These are phyloP conservation scores for Aspergillus puulaauensis DNA, from an alignment of 2,329 filamentous ascomycete genomes.

Conservation along the genomic window DNA sequence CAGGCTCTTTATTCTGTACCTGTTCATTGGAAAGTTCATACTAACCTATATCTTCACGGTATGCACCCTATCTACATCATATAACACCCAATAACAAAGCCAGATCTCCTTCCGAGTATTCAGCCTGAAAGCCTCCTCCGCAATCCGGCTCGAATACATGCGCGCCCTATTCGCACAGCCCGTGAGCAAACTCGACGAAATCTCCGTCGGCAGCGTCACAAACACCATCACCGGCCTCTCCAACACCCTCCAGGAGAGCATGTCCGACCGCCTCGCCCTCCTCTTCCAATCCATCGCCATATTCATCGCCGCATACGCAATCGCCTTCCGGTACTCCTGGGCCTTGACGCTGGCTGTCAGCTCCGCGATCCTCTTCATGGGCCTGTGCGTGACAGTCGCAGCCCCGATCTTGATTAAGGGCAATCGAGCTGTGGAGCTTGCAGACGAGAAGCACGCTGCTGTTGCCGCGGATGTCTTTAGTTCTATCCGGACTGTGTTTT, in stretches of 20 bases:
- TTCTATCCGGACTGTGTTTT: no score
- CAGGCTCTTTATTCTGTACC: no score
- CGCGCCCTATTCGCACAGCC: conserved; percentile 50
- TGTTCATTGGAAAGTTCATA: no score
- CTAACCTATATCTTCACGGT: no score
- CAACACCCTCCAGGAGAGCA: conserved; percentile 55
- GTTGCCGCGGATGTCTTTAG: no score
- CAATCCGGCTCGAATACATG: conserved; percentile 51
- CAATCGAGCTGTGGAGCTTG: no score
- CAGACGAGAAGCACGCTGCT: no score
- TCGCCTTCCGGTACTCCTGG: conserved; percentile 55
- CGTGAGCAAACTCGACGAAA: conserved; percentile 49
- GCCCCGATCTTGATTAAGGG: not conserved
- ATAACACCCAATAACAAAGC: no score
- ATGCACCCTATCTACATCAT: no score
- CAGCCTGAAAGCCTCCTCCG: conserved; percentile 51
- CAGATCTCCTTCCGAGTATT: conserved; percentile 42
- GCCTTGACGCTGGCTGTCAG: conserved; percentile 51
- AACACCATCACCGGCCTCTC: conserved; percentile 53
- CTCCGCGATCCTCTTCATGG: conserved; percentile 42
- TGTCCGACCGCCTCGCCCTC: conserved; percentile 52
- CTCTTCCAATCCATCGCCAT: conserved; percentile 44
- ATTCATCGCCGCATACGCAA: conserved; percentile 46
- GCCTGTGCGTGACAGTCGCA: conserved; percentile 18
- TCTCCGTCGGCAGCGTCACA: conserved; percentile 52